phyloP scores from a whole-genome alignment of 345 rosid genomes.

The Combretum micranthum region DNA sequence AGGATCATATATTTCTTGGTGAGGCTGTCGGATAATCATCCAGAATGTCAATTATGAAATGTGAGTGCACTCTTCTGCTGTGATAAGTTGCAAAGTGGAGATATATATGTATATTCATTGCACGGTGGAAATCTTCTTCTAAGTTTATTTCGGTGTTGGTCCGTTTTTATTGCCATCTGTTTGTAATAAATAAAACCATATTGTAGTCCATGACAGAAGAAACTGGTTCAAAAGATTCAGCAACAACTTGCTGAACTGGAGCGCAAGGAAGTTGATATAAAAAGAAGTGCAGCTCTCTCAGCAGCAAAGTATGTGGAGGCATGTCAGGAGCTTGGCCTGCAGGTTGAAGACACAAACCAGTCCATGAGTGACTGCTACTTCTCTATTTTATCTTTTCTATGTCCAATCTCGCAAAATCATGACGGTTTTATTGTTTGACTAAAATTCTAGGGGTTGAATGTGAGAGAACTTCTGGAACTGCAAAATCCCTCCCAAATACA shows the following conservation, averaged over 20 bases:
- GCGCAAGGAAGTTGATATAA: constrained; percentile 88
- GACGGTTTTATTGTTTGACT: constrained; percentile 7
- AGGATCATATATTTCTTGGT: constrained; percentile 82
- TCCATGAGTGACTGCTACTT: neutral
- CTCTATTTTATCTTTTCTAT: no score
- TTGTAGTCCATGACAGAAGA: constrained; percentile 82
- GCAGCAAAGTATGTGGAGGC: constrained; percentile 85
- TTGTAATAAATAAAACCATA: constrained; percentile 4
- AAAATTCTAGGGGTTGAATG: constrained; percentile 67
- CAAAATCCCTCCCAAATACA: constrained; percentile 76
- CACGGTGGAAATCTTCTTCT: no score
- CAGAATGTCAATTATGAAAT: constrained; percentile 95
- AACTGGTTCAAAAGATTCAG: constrained; percentile 93
- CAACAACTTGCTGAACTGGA: constrained; percentile 85
- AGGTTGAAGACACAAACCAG: constrained; percentile 30
- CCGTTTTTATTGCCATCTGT: neutral
- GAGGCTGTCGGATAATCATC: constrained; percentile 83
- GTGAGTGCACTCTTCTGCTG: constrained; percentile 35
- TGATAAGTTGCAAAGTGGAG: neutral
- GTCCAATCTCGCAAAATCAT: neutral
- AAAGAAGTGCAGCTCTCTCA: constrained; percentile 73
- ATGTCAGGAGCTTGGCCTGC: constrained; percentile 94
- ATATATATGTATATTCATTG: neutral
- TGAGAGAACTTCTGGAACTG: constrained; percentile 89
- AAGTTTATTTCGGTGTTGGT: no score